Base-by-base conservation (phyloP, 2,329 filamentous ascomycete species). In the Ophioceras dolichostomum region DNA sequence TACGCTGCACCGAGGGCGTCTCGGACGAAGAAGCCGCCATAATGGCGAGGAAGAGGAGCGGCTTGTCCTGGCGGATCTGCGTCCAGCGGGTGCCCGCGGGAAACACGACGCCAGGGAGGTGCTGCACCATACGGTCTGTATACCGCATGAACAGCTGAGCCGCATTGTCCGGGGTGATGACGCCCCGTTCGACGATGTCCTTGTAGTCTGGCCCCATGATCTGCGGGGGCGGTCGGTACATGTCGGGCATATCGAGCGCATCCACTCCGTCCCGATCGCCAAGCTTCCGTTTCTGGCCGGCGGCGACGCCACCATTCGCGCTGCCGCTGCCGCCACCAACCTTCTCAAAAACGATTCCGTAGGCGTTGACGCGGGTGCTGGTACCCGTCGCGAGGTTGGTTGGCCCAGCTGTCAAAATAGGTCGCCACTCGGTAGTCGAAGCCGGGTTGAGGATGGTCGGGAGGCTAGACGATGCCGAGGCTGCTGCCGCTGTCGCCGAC, bases 31-130 rank as follows among this genome's bases (percentile, higher is more conserved):
- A 70, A 8, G 73, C 76, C 1, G 79, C 72, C 57, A 87, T 72
- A 47, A 86, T 64, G 21, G 81, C 67, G n/a, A 83, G 64, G 49
- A 86, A 86, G 8, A 87, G 62, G 2, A 73, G 65, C 1, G 82
- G 82, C 49, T 73, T 78, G 2, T 64, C 58, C 44, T 61, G 61
- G 34, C 77, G 68, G 37, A 82, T 55, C 39, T 77, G 68, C 10
- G 63, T 60, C 5, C 65, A 68, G 3, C 70, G 71, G 32, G 64
- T 69, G 30, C 60, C 61, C 1, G 64, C 50, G 1, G 73, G 64
- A 40, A 83, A 76, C 19, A 79, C 62, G 14, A 83, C 72, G 2
- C 69, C 68, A 1, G 78, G 78, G 37, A 80, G 64, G 43, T 81
- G 76, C 2, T 60, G 61, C 14, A 66, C 61, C 69, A 82, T 79